Evolutionary conservation across 2,329 filamentous ascomycete genomes (phyloP).

Genomic region (Sclerotinia sclerotiorum): DNA sequence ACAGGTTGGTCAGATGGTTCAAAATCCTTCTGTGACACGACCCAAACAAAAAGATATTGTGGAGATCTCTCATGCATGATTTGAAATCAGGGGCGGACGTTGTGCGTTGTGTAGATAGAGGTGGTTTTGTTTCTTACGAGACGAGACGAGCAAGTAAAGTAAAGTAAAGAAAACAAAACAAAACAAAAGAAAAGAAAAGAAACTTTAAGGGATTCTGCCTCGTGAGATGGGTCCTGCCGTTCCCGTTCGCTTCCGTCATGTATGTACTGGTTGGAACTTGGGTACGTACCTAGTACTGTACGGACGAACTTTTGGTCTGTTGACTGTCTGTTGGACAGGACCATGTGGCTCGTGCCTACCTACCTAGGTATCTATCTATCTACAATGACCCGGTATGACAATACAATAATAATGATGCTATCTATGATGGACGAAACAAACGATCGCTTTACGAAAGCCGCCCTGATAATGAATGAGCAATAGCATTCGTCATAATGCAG

Average conservation of each 20-base stretch:
- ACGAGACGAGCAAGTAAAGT: not conserved
- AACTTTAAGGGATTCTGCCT: constrained; percentile 8
- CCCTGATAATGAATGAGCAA: not conserved
- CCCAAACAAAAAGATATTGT: constrained; percentile 8
- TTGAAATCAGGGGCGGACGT: constrained; percentile 5
- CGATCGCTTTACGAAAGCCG: not conserved
- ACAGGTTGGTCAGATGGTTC: constrained; percentile 15
- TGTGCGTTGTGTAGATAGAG: not conserved
- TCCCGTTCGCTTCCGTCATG: not conserved
- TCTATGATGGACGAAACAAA: not conserved
- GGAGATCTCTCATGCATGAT: constrained; percentile 17
- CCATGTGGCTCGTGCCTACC: constrained; percentile 7
- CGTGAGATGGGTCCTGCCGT: not conserved
- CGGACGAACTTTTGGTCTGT: constrained; percentile 15
- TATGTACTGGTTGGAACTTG: no score
- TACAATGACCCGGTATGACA: not conserved
- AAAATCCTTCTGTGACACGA: constrained; percentile 23
- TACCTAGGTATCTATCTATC: not conserved
- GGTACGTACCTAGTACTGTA: not conserved
- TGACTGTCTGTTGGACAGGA: not conserved
- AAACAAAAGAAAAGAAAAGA: not conserved
- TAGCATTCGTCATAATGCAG: not conserved
- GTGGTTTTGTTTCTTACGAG: constrained; percentile 1
- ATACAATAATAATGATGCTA: not conserved
- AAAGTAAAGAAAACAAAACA: no score